These are phyloP conservation scores for Calamus simplicifolius DNA, from an alignment of 176 grass and related monocot species.

Conservation along the genomic window DNA sequence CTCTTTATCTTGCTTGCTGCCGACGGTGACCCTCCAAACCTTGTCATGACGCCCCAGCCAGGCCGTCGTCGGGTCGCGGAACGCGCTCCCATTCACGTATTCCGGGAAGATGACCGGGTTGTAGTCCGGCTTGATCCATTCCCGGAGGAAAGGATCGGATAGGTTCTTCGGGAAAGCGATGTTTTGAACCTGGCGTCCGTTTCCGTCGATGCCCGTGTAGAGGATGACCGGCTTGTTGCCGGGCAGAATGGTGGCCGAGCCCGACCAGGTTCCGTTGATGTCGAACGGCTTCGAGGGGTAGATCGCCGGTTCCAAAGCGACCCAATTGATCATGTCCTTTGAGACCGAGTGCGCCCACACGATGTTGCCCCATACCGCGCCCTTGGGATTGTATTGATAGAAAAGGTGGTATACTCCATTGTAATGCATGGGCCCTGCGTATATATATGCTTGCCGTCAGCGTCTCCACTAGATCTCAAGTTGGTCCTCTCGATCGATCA, in stretches of 20 bases:
- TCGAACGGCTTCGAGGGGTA: constrained; percentile 52
- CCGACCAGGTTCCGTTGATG: constrained; percentile 56
- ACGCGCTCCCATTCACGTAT: constrained; percentile 49
- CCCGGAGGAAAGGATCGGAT: constrained; percentile 49
- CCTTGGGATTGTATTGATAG: constrained; percentile 79
- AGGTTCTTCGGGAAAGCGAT: constrained; percentile 56
- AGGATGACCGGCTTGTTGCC: constrained; percentile 33
- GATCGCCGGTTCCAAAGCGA: constrained; percentile 36
- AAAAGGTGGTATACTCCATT: constrained; percentile 67
- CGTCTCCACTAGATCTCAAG: neutral
- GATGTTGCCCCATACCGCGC: constrained; percentile 57
- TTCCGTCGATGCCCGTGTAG: constrained; percentile 61
- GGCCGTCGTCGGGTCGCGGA: constrained; percentile 67
- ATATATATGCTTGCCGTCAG: neutral
- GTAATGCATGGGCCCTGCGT: constrained; percentile 56
- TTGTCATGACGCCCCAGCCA: constrained; percentile 46
- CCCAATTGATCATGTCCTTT: constrained; percentile 66
- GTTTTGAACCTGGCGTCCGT: constrained; percentile 50
- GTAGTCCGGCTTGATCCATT: constrained; percentile 69
- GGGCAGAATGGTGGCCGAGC: constrained; percentile 55
- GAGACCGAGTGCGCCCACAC: constrained; percentile 77
- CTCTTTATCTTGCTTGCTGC: constrained; percentile 35
- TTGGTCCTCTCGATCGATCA: no score
- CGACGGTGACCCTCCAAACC: constrained; percentile 42
- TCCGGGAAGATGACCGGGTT: constrained; percentile 41